Evolutionary conservation across 257 asterid genomes (phyloP), one percentile per base, ranked within the genome.

Genomic region (Sherardia arvensis): DNA sequence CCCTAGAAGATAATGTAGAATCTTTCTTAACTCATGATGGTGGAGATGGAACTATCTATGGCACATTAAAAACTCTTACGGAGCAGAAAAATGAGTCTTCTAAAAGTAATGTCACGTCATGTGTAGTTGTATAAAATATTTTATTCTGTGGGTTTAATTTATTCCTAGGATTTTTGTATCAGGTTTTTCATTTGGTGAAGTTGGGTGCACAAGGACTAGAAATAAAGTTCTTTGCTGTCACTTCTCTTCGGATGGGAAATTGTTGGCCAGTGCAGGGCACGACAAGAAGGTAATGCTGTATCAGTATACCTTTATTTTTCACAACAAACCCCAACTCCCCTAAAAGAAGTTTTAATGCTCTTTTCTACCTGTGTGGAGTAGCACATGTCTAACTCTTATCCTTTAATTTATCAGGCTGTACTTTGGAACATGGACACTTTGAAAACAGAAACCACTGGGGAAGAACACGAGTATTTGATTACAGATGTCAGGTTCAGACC

Each of bases 341-440:
- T 53, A 43, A 33, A 28, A 63, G 8, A 14, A 17, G 14, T 53
- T 14, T 9, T 14, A 15, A 25, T 49, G 18, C 32, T 29, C 15
- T 43, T 15, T 59, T 63, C 32, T 54, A 59, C 38, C 6, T 29
- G 17, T 61, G 4, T n/a, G 14, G 21, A 34, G 18, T 61, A 18
- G 32, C 27, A n/a, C 26, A 17, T 29, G 54, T 18, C 59, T 29
- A 25, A 43, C 70, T 20, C 28, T 57, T 66, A 29, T 17, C 61
- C 69, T 58, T 70, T 59, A 62, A 26, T 74, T 60, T 59, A 30
- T 69, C 72, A 91, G 98, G 95, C 94, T 77, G 95, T 91, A 61
- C 87, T 91, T 66, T 91, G 98, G 98, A 91, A 88, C 77, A 84
- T 88, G 96, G 95, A 91, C 61, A 91, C 98, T 67, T 83, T 86